Evolutionary conservation across 2,329 filamentous ascomycete genomes (phyloP), one percentile per base, ranked within the genome.

Genomic region (Penicillium sp.): DNA sequence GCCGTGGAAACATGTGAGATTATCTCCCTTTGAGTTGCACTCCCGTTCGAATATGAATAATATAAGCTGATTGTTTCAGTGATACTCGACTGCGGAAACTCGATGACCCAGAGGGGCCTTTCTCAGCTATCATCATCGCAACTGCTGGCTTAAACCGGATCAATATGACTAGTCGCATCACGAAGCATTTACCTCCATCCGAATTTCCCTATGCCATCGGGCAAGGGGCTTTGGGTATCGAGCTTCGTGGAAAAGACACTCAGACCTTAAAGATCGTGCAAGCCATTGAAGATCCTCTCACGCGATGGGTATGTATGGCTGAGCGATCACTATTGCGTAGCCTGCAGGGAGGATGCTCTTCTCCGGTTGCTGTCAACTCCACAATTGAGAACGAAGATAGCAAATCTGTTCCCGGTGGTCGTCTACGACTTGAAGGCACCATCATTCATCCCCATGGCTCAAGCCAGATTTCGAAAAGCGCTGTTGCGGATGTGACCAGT

Each of bases 201-300:
- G 79, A 81, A 27, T 86, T 95, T 75, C 76, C 96, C 67, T 81
- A 96, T 72, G 92, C 92, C 4, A 92, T 96, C 2, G 92, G 92
- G 0, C 92, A 97, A 74, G 92, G 92, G 22, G 91, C 90, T 1
- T 79, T 97, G 33, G 90, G 83, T 7, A 29, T 60, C 20, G 57
- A 60, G 20, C 44, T 56, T 9, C 52, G 57, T 4, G 49, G 44
- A 18, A 44, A 46, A 1, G 57, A 60, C 22, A 12, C 47, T 3
- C n/a, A 48, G 27, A 54, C 33, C 6, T 25, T 54, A 18, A 49
- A 18, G n/a, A 26, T 60, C 23, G 18, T 60, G 6, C 47, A 35
- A 25, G 14, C 49, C 5, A 44, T 60, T n/a, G 57, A 52, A 15
- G 57, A 58, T 18, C 50, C 26, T 6, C 29, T 45, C 15, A 55